A percentile compares a stretch with the other conserved stretches of the same genome.
Evolutionary conservation across 2,329 filamentous ascomycete genomes (phyloP).

Genomic region (Aspergillus niger): DNA sequence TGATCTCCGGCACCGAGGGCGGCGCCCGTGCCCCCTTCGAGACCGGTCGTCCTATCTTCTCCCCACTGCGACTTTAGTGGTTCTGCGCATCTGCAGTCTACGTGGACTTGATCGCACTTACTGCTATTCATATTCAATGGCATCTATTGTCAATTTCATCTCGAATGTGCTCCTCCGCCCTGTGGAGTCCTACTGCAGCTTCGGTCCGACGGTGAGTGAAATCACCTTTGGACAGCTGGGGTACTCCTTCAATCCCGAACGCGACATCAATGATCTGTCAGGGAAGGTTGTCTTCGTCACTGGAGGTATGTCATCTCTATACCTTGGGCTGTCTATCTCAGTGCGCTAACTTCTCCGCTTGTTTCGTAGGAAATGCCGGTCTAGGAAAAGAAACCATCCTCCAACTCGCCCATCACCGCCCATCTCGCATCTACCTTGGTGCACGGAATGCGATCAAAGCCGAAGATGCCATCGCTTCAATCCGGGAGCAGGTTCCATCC

Average conservation of each 20-base stretch:
- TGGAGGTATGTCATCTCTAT: constrained; percentile 43
- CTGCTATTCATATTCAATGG: constrained; percentile 13
- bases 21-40: not conserved
- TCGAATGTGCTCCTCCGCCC: constrained; percentile 32
- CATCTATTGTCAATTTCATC: constrained; percentile 19
- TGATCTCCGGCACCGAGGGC: not conserved
- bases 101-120: not conserved
- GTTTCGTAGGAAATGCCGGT: constrained; percentile 45
- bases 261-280: constrained; percentile 48
- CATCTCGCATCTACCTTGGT: constrained; percentile 57
- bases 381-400: constrained; percentile 51
- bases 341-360: constrained; percentile 1
- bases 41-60: not conserved
- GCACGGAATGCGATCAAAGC: constrained; percentile 50
- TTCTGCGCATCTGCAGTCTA: not conserved
- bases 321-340: not conserved
- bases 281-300: constrained; percentile 56
- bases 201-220: constrained; percentile 40
- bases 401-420: constrained; percentile 53
- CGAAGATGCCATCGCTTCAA: constrained; percentile 48
- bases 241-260: constrained; percentile 44
- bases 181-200: constrained; percentile 31
- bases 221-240: constrained; percentile 37
- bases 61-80: not conserved
- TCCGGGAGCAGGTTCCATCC: constrained; percentile 35